These are phyloP conservation scores for Guyanaporus albipodus DNA, from an alignment of 768 basidiomycete genomes.

Conservation along the genomic window DNA sequence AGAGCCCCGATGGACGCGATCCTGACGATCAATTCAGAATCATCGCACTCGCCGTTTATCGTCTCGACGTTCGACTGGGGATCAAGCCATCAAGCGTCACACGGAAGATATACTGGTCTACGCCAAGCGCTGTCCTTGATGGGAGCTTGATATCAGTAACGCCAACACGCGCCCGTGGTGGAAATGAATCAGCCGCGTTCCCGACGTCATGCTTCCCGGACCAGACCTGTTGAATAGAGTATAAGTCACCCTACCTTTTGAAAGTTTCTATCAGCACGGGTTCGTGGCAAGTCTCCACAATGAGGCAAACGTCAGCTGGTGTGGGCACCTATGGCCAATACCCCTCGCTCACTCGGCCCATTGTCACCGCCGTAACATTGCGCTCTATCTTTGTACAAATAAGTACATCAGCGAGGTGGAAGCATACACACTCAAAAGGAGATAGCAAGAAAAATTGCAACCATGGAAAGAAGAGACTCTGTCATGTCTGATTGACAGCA, in stretches of 20 bases:
- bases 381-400: no score
- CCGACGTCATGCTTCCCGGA: background rate
- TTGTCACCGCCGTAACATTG: slow-evolving; percentile 9
- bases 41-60: no score
- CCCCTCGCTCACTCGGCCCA: slow-evolving; percentile 12
- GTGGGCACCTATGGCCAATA: slow-evolving; percentile 20
- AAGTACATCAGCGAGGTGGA: no score
- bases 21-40: background rate
- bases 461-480: background rate
- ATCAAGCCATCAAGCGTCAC: background rate
- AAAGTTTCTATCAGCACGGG: background rate
- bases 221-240: background rate
- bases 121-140: background rate
- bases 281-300: background rate
- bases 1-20: background rate
- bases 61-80: background rate
- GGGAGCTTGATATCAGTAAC: background rate
- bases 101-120: background rate
- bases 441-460: no score
- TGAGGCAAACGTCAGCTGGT: background rate
- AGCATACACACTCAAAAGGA: no score
- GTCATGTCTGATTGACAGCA: background rate
- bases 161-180: background rate
- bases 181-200: background rate
- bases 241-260: background rate